These are phyloP conservation scores for Pseudozyma tsukubaensis DNA, from an alignment of 1,284 basidiomycete genomes.

Conservation along the genomic window DNA sequence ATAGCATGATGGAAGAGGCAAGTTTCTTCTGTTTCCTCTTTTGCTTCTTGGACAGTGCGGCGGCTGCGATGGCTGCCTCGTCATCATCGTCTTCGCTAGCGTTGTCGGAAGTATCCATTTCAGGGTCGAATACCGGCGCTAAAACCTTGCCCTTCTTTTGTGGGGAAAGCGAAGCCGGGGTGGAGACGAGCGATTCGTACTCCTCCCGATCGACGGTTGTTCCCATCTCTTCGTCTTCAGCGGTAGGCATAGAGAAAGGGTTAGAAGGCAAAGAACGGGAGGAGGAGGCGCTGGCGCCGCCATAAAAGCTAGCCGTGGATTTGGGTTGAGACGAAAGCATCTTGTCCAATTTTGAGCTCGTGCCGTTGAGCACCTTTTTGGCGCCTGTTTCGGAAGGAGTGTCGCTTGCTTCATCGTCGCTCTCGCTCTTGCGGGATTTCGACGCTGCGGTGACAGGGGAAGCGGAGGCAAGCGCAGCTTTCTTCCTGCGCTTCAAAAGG, in stretches of 20 bases:
- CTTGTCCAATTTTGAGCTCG: slow-evolving; percentile 21
- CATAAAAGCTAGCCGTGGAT: slow-evolving; percentile 48
- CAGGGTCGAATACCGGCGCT: background rate
- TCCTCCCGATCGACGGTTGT: slow-evolving; percentile 36
- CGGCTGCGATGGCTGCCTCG: background rate
- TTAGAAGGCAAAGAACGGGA: slow-evolving; percentile 4
- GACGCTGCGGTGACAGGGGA: background rate
- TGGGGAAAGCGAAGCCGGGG: background rate
- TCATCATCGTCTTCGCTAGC: no score
- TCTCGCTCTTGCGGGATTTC: slow-evolving; percentile 1
- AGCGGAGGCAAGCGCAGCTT: background rate
- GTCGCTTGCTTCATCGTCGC: slow-evolving; percentile 2
- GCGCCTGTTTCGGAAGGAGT: slow-evolving; percentile 2
- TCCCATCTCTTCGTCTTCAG: slow-evolving; percentile 35
- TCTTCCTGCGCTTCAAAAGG: slow-evolving; percentile 24
- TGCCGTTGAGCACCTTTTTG: slow-evolving; percentile 5
- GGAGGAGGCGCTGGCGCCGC: background rate
- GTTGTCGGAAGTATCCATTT: slow-evolving; percentile 17
- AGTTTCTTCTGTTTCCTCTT: slow-evolving; percentile 42
- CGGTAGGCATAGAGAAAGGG: slow-evolving; percentile 23
- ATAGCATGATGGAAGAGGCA: slow-evolving; percentile 10
- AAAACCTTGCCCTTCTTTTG: no score
- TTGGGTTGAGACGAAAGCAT: slow-evolving; percentile 38
- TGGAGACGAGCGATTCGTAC: slow-evolving; percentile 44
- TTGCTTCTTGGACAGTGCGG: slow-evolving; percentile 34